Base-by-base conservation (phyloP, 2,329 filamentous ascomycete species). In the Colletotrichum sp. region DNA sequence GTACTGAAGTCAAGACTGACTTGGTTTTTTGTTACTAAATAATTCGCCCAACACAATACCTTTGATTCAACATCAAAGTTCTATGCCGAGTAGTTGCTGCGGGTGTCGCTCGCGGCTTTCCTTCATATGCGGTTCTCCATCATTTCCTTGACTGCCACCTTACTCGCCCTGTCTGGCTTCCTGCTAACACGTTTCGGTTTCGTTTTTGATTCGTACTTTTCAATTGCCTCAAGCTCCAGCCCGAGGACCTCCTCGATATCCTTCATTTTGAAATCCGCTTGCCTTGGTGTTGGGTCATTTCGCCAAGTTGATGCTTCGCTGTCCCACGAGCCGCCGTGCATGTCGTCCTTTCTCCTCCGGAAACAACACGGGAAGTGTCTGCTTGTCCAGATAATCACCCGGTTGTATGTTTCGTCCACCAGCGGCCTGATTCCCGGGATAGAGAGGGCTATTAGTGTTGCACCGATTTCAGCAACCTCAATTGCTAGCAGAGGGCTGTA, bases 401-500 rank as follows among this genome's bases (percentile, higher is more conserved):
- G 66, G 18, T 66, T 62, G 55, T 55, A 66, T 4, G 34, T 15
- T 27, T 73, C 68, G 1, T 62, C 63, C 12, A 55, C 61, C 5
- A 89, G 77, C 0, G 87, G 87, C 68, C 89, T 88, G 61, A 88
- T 79, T 5, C 86, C 87, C 0, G 88, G 87, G 0, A 89, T 81
- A 0, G 87, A 89, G 2, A 89, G 82, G 2, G 87, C 86, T 51
- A 89, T 85, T 29, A 89, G 77, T 0, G 88, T 89, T 2, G 84
- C 83, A 6, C 86, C 87, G 24, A 89, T 86, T 54, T 89, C 87
- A 3, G 87, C 84, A 4, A 85, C 85, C 77, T 89, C 87, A 6
- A 89, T 83, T 5, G 81, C 85, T 6, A 89, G 79, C 81, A 89
- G 84, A 1, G 87, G 85, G 66, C 87, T 85, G 76, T 89, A 89